Evolutionary conservation across 345 rosid species (phyloP).

Genomic region (Lagerstroemia speciosa): DNA sequence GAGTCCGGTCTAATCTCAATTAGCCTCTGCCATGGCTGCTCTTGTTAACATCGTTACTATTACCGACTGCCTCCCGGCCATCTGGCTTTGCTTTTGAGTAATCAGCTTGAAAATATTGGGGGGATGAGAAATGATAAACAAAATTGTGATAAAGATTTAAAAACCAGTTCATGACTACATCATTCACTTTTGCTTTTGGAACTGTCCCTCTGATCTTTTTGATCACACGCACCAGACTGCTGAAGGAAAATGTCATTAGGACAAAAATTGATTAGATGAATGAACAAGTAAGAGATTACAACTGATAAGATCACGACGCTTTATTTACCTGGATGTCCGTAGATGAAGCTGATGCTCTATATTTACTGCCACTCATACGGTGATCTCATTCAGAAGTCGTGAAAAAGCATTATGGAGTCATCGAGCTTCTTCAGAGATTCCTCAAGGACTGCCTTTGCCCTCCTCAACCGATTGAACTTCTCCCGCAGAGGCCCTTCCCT

Average conservation of each 20-base stretch:
- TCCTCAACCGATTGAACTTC: constrained; percentile 27
- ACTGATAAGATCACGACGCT: not conserved
- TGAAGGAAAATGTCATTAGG: too few relatives aligned
- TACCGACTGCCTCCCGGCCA: not conserved
- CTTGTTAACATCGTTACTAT: not conserved
- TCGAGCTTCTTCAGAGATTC: constrained; percentile 58
- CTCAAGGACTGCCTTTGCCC: constrained; percentile 32
- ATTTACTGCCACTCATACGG: not conserved
- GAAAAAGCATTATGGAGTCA: constrained; percentile 71
- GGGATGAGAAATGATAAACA: not conserved
- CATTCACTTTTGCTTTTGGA: too few relatives aligned
- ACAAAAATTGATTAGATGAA: too few relatives aligned
- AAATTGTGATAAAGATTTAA: not conserved
- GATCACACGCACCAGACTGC: too few relatives aligned
- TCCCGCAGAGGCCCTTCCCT: constrained; percentile 24
- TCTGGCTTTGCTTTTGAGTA: not conserved
- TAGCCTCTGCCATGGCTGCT: too few relatives aligned
- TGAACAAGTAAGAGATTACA: too few relatives aligned
- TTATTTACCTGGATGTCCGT: not conserved
- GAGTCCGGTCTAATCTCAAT: too few relatives aligned
- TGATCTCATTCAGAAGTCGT: constrained; percentile 37
- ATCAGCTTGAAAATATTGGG: not conserved
- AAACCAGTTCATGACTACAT: not conserved
- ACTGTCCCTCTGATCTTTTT: too few relatives aligned
- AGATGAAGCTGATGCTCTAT: not conserved